phyloP scores from a whole-genome alignment of 2,329 filamentous ascomycete genomes.

The Sporothrix euskadiensis region DNA sequence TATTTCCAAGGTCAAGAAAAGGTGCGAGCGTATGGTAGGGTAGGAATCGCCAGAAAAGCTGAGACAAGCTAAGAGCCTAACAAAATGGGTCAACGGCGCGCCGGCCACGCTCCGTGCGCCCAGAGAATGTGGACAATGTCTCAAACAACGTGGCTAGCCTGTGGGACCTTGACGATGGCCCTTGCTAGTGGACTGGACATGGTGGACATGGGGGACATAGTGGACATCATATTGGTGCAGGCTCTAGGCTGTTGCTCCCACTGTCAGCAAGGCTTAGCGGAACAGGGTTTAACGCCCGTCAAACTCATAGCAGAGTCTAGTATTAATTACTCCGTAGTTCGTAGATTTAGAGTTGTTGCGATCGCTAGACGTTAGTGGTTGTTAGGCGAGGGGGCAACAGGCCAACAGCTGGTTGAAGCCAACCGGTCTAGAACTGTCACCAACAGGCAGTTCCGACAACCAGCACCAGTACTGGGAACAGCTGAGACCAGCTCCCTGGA shows the following conservation, averaged over 20 bases:
- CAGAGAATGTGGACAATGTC: neutral
- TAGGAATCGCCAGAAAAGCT: constrained; percentile 18
- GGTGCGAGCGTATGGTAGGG: neutral
- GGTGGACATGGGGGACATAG: neutral
- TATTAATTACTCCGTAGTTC: too few relatives aligned
- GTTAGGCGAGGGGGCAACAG: neutral
- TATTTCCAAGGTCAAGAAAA: neutral
- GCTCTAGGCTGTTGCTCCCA: too few relatives aligned
- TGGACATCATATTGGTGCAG: neutral
- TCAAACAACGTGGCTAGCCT: constrained; percentile 19
- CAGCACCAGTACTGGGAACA: neutral
- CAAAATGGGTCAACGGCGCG: neutral
- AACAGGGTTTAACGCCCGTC: neutral
- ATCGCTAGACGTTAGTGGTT: neutral
- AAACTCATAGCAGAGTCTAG: neutral
- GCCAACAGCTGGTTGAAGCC: neutral
- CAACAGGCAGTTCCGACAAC: neutral
- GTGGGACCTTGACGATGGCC: neutral
- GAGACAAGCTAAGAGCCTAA: constrained; percentile 13
- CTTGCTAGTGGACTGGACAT: neutral
- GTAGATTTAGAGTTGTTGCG: neutral
- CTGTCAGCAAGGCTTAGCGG: neutral
- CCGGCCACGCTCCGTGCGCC: constrained; percentile 16
- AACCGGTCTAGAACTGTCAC: neutral
- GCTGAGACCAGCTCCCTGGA: neutral